Base-by-base conservation (phyloP, 176 grass and related monocot species). In the Poa annua region DNA sequence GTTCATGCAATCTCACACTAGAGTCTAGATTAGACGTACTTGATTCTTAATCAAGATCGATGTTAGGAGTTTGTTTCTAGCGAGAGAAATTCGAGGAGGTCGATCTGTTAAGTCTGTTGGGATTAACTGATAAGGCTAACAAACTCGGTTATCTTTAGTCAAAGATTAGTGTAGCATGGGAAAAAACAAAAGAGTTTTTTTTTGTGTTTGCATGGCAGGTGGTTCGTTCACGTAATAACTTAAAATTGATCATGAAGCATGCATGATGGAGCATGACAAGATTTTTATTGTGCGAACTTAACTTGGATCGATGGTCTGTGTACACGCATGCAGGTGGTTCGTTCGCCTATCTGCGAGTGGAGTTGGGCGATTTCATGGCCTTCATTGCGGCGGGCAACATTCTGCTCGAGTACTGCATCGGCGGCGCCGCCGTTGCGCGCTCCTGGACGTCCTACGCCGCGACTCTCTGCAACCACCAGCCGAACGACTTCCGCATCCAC, bases 381-480 rank as follows among this genome's bases (percentile, higher is more conserved):
- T 95, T 92, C 90, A 51, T 95, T 17, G 90, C 85, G 10, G 93
- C 90, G 9, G 90, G 93, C 80, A 95, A 95, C 85, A 92, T 95
- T 80, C 57, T 95, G 7, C 90, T 95, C 5, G 93, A 95, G 69
- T 95, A 95, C 69, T 66, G 89, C 61, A 92, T 95, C 75, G 82
- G 90, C 14, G 90, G 90, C 1, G 90, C 90, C 2, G 90, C 90
- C 4, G 90, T 95, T 63, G 92, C 93, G 7, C 87, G 91, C 0
- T 69, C 96, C 0, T 99, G 96, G 96, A 99, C 96, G 17, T 99
- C 96, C 69, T 99, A 99, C 91, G 94, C 92, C 62, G 89, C 96
- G 14, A 99, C 96, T 13, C 78, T 99, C 4, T 75, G 85, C 1
- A 94, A 99, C 78, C 74, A 93, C 55, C 9, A 52, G 0, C 87